A percentile compares a stretch with the other conserved stretches of the same genome.
Evolutionary conservation across 768 basidiomycete species (phyloP).

Genomic region (Daedaleopsis nitida): DNA sequence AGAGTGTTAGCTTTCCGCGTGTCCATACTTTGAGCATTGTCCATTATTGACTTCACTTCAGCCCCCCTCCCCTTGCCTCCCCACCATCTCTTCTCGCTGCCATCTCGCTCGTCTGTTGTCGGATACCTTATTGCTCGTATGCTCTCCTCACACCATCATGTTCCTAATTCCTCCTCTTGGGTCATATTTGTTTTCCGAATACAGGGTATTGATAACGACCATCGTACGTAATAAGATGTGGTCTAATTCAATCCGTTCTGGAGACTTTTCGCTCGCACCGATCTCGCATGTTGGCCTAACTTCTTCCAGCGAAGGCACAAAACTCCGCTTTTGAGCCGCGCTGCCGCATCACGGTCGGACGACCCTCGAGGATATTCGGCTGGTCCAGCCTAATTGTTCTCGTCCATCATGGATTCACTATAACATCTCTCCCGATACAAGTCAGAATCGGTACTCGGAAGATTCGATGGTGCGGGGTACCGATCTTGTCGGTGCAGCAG

Average conservation of each 20-base stretch:
- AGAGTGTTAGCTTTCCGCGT: constrained; percentile 55
- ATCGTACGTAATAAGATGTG: constrained; percentile 10
- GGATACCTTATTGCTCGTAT: constrained; percentile 21
- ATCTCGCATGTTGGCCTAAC: constrained; percentile 9
- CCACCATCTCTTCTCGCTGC: not conserved
- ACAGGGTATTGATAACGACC: constrained; percentile 22
- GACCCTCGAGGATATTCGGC: not conserved
- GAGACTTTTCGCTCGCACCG: constrained; percentile 6
- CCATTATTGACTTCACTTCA: constrained; percentile 18
- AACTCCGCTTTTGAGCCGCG: constrained; percentile 13
- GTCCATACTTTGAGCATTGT: constrained; percentile 14
- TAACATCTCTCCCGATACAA: no score
- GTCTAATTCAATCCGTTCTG: constrained; percentile 13
- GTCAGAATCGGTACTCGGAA: no score
- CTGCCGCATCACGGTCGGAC: not conserved
- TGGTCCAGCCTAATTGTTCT: not conserved
- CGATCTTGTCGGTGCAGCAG: no score
- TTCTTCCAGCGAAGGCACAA: not conserved
- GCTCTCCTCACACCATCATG: constrained; percentile 6
- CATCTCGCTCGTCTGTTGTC: constrained; percentile 10
- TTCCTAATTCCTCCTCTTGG: constrained; percentile 17
- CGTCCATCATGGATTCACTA: no score
- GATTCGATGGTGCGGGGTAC: no score
- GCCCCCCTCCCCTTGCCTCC: not conserved
- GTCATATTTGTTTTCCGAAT: constrained; percentile 20